Conservation (phyloP, 768 basidiomycete genomes). For the Holtermannia corniformis region DNA sequence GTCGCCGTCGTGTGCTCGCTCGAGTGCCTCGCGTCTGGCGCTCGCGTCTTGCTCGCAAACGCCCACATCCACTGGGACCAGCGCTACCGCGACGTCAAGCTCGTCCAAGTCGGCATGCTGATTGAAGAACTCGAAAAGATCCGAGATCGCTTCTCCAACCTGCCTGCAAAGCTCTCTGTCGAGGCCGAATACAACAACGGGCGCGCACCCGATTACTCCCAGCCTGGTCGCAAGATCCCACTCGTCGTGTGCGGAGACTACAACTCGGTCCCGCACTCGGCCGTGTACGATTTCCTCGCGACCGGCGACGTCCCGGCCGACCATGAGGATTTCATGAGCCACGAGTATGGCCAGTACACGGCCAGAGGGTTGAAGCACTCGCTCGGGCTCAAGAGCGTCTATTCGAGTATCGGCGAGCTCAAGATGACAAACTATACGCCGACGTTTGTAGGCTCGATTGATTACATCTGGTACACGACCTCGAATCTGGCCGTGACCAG, state of each 20-base stretch:
- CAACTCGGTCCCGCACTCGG: slow-evolving; percentile 77
- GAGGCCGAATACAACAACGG: slow-evolving; percentile 25
- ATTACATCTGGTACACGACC: slow-evolving; percentile 87
- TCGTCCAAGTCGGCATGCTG: slow-evolving; percentile 86
- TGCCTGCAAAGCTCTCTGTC: slow-evolving; percentile 52
- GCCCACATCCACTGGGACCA: slow-evolving; percentile 91
- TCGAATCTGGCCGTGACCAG: slow-evolving; percentile 64
- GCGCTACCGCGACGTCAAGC: slow-evolving; percentile 85
- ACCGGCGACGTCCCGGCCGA: slow-evolving; percentile 55
- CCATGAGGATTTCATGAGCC: slow-evolving; percentile 86
- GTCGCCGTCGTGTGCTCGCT: slow-evolving; percentile 78
- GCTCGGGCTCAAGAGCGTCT: slow-evolving; percentile 74
- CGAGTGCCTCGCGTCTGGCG: slow-evolving; percentile 77
- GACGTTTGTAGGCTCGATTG: slow-evolving; percentile 73
- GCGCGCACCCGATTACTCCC: slow-evolving; percentile 17
- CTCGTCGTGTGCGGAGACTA: slow-evolving; percentile 88
- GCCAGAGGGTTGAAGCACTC: slow-evolving; percentile 64
- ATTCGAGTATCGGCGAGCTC: slow-evolving; percentile 53
- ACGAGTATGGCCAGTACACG: slow-evolving; percentile 88
- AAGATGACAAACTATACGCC: slow-evolving; percentile 85
- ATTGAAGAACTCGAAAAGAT: slow-evolving; percentile 90
- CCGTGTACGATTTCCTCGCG: slow-evolving; percentile 83
- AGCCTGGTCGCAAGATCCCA: slow-evolving; percentile 71
- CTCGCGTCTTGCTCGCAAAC: slow-evolving; percentile 80
- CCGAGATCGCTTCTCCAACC: slow-evolving; percentile 68